Evolutionary conservation across 768 basidiomycete genomes (phyloP).

Genomic region (Pisolithus microcarpus): DNA sequence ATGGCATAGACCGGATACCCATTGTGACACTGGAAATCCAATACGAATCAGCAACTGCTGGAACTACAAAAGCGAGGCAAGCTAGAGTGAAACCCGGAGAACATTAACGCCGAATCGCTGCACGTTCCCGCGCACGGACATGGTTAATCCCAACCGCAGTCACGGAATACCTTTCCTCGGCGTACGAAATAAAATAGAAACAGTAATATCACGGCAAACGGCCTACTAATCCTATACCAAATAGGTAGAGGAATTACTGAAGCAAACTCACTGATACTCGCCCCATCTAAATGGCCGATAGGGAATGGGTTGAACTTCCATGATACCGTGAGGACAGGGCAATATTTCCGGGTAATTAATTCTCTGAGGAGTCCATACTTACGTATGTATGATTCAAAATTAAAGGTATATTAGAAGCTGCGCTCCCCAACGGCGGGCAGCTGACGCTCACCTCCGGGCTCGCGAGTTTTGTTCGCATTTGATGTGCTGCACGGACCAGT

Average conservation of each 20-base stretch:
- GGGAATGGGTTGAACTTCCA: constrained; percentile 51
- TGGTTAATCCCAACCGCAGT: too few relatives aligned
- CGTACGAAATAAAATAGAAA: too few relatives aligned
- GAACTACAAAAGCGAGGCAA: not conserved
- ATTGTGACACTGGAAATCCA: constrained; percentile 50
- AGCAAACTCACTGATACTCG: constrained; percentile 53
- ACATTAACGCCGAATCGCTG: too few relatives aligned
- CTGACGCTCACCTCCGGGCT: constrained; percentile 15
- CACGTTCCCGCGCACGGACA: too few relatives aligned
- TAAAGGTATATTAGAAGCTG: too few relatives aligned
- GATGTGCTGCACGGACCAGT: constrained; percentile 1
- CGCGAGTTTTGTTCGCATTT: constrained; percentile 15
- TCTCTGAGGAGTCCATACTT: constrained; percentile 47
- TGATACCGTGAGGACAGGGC: constrained; percentile 27
- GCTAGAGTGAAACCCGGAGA: too few relatives aligned
- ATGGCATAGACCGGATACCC: constrained; percentile 59
- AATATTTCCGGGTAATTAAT: constrained; percentile 49
- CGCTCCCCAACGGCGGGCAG: too few relatives aligned
- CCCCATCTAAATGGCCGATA: constrained; percentile 69
- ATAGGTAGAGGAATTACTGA: constrained; percentile 9
- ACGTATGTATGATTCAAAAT: too few relatives aligned
- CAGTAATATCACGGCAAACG: too few relatives aligned
- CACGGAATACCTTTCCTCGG: too few relatives aligned
- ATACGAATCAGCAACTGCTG: not conserved
- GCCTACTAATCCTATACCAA: not conserved